phyloP scores from a whole-genome alignment of 345 rosid species.

The Murraya koenigii region DNA sequence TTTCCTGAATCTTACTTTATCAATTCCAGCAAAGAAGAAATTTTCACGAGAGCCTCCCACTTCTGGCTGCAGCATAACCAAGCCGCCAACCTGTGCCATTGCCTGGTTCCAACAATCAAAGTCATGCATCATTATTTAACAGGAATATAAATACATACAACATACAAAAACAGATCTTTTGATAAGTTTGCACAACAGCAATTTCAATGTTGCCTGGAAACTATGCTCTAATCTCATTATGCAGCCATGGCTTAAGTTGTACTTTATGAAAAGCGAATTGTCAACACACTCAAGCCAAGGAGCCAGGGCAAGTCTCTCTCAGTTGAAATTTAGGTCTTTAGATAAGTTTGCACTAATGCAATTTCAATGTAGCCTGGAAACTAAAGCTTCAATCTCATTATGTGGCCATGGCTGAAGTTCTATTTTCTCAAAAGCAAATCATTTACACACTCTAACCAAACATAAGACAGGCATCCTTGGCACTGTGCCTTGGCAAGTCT shows the following conservation, averaged over 20 bases:
- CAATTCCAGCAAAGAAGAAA: conserved; percentile 93
- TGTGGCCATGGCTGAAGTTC: neutral
- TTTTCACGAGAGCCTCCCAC: conserved; percentile 78
- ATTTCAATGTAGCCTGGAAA: neutral
- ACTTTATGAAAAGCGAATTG: neutral
- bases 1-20: conserved; percentile 87
- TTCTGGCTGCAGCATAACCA: conserved; percentile 91
- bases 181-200: neutral
- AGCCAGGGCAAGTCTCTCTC: too few relatives aligned
- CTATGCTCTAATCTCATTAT: neutral
- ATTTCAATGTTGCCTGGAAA: neutral
- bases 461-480: neutral
- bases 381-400: neutral
- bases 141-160: neutral
- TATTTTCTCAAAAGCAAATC: neutral
- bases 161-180: neutral
- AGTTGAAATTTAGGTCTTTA: too few relatives aligned
- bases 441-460: neutral
- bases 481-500: too few relatives aligned
- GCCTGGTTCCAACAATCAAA: conserved; percentile 50
- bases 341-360: neutral
- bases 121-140: neutral
- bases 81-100: conserved; percentile 95
- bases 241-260: neutral
- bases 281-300: too few relatives aligned